A percentile compares a stretch with the other conserved stretches of the same genome.
phyloP scores from a whole-genome alignment of 805 yeast genomes.

The Candida ficus region DNA sequence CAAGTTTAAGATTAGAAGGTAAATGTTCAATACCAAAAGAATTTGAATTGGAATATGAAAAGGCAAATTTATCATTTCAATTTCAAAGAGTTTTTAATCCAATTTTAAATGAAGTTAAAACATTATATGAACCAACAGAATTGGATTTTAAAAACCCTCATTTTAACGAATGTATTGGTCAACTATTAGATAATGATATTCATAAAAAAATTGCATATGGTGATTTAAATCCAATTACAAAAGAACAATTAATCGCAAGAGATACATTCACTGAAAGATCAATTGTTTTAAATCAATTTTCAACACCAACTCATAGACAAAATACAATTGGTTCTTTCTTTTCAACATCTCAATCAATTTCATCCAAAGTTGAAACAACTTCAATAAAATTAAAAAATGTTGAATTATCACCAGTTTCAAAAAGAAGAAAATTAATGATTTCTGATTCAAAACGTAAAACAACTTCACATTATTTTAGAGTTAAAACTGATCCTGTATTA shows the following conservation, averaged over 20 bases:
- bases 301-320: background rate
- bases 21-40: constrained; percentile 48
- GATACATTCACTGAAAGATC: constrained; percentile 8
- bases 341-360: too few relatives aligned
- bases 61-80: constrained; percentile 76
- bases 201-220: constrained; percentile 62
- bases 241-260: constrained; percentile 15
- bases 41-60: constrained; percentile 53
- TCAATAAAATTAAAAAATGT: background rate
- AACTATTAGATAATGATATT: constrained; percentile 33
- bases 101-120: constrained; percentile 35
- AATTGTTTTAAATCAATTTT: constrained; percentile 1
- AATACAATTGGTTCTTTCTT: constrained; percentile 17
- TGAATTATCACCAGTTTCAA: constrained; percentile 19
- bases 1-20: constrained; percentile 56
- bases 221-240: constrained; percentile 53
- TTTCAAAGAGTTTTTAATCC: constrained; percentile 87
- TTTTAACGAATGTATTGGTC: constrained; percentile 36
- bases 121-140: constrained; percentile 53
- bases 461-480: constrained; percentile 16
- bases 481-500: too few relatives aligned
- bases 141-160: constrained; percentile 23
- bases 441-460: constrained; percentile 8
- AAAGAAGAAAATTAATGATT: constrained; percentile 15
- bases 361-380: background rate